These are phyloP conservation scores for Spergularia marina DNA, from an alignment of 148 eudicot species.

Conservation along the genomic window DNA sequence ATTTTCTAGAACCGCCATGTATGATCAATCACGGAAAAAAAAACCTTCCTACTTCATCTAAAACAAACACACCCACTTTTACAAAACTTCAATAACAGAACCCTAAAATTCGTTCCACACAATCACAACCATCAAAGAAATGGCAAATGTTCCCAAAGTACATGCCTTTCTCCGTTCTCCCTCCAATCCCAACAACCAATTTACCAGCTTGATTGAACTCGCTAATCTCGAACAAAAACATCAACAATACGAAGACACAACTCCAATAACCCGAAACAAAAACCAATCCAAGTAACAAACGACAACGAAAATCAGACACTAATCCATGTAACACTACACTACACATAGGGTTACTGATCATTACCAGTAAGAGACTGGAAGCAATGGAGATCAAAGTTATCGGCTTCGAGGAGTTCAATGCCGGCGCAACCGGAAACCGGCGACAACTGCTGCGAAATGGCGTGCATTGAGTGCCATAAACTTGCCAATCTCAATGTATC, in stretches of 20 bases:
- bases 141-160: not conserved
- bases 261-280: not conserved
- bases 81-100: no score
- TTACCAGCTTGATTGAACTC: not conserved
- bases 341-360: not conserved
- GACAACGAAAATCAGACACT: no score
- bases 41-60: not conserved
- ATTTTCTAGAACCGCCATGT: not conserved
- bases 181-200: not conserved
- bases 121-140: not conserved
- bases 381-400: conserved; percentile 91
- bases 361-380: conserved; percentile 94
- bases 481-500: conserved; percentile 96
- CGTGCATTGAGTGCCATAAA: conserved; percentile 99
- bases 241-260: not conserved
- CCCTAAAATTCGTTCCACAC: not conserved
- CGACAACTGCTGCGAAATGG: conserved; percentile 94
- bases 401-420: conserved; percentile 90
- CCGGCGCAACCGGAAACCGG: conserved; percentile 74
- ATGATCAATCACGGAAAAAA: not conserved
- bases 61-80: not conserved
- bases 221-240: not conserved
- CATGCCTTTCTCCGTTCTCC: not conserved
- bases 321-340: no score
- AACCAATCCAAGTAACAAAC: not conserved